Base-by-base conservation (phyloP, 805 yeast species). In the Ogataea siamensis region DNA sequence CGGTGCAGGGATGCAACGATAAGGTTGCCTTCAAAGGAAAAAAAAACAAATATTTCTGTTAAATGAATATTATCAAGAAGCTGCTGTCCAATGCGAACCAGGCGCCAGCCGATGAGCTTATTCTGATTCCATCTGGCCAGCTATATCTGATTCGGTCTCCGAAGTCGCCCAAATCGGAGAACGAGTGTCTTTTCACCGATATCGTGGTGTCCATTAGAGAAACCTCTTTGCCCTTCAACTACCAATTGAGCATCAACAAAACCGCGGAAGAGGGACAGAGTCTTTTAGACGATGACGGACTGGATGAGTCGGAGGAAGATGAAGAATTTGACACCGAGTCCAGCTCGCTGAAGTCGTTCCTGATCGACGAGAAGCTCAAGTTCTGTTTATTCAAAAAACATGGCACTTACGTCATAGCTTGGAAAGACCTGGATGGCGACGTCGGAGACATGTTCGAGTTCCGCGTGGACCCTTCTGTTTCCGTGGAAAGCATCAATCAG, bases 391-490 rank as follows among this genome's bases (percentile, higher is more conserved):
- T 67, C 40, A 67, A 73, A 40, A 72, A 73, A 37, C 60, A 67
- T 27, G 74, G 76, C 24, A 64, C 72, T 4, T 63, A 69, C 26
- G 77, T 80, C 2, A 72, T 91, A 18, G 68, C 82, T 0, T 91
- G 98, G 98, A 70, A 65, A 10, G 96, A 93, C 58, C 56, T 78
- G 24, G 79, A 78, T 29, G 96, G 96, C n/a, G 96, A 89, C 52
- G 69, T 71, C 5, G 96, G 87, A 16, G 97, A 89, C 54, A 64
- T 70, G 46, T 87, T 83, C 60, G 95, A 88, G 60, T 89, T 86
- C 62, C 71, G 83, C 15, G 76, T 87, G 34, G 86, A 79, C 44
- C 73, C 71, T 32, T 71, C 73, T 10, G 74, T 80, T n/a, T 66
- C 76, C 7, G 51, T 65, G 11, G 75, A 69, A 17, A 71, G 78